phyloP scores from a whole-genome alignment of 73 alveolate species.

The Paramecium octaurelia region DNA sequence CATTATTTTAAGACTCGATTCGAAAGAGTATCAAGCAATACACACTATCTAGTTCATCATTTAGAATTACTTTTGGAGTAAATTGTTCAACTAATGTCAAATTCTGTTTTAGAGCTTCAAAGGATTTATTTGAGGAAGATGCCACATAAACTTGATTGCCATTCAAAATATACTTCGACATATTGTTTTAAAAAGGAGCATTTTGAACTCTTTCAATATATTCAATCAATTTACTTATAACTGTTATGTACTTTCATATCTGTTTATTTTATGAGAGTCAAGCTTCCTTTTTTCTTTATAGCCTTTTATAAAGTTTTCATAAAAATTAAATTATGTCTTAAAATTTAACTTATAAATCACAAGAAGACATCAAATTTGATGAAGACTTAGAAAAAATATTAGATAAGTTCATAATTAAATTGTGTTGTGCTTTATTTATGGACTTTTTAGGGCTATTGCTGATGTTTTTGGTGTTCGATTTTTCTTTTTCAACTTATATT shows the following conservation, averaged over 20 bases:
- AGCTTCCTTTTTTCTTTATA: neutral
- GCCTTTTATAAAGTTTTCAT: neutral
- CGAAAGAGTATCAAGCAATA: neutral
- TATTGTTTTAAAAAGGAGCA: neutral
- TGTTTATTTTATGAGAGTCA: neutral
- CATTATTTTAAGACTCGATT: constrained; percentile 6
- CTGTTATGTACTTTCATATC: neutral
- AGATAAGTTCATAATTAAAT: neutral
- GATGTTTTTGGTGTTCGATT: neutral
- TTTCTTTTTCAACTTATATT: neutral
- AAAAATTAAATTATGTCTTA: neutral
- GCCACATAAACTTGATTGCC: constrained; percentile 1
- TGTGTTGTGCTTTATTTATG: neutral
- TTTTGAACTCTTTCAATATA: neutral
- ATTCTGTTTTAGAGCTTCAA: neutral
- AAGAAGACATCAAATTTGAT: neutral
- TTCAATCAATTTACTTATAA: neutral
- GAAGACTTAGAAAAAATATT: neutral
- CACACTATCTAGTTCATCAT: neutral
- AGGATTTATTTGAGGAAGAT: neutral
- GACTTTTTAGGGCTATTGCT: neutral
- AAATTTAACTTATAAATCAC: neutral
- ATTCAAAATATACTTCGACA: neutral
- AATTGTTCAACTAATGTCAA: constrained; percentile 4
- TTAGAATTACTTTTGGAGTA: neutral